phyloP scores from a whole-genome alignment of 78 protist species.

The Dictyostelium firmibasis region DNA sequence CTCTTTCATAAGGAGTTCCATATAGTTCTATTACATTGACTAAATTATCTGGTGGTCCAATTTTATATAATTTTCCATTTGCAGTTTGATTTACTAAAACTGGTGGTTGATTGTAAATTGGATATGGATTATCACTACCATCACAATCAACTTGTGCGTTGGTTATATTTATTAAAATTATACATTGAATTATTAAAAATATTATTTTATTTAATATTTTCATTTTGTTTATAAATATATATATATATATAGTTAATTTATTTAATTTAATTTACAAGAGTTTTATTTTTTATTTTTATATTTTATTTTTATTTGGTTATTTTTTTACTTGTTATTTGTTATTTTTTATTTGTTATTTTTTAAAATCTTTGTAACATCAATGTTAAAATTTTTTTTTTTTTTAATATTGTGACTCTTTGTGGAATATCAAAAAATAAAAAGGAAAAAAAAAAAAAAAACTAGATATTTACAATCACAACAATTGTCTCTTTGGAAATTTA shows the following conservation, averaged over 20 bases:
- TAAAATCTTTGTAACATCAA: no score
- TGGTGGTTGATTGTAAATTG: constrained; percentile 42
- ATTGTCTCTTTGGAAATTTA: background rate
- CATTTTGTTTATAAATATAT: no score
- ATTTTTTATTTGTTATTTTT: no score
- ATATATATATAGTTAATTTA: no score
- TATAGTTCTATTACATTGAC: constrained; percentile 37
- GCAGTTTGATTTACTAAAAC: background rate
- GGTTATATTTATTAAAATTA: background rate
- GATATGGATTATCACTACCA: constrained; percentile 9
- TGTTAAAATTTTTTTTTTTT: no score
- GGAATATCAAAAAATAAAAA: no score
- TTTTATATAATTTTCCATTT: constrained; percentile 33
- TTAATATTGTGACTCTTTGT: no score
- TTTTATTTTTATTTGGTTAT: no score
- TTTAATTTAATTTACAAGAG: background rate
- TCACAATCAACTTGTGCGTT: constrained; percentile 4
- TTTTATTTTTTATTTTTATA: no score
- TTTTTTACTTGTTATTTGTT: no score
- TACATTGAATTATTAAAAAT: background rate
- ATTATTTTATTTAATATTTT: background rate
- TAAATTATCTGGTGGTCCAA: constrained; percentile 43
- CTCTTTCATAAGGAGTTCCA: constrained; percentile 82
- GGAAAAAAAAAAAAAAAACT: no score
- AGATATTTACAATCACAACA: background rate